A percentile compares a stretch with the other conserved stretches of the same genome.
These are phyloP conservation scores for Sarocladiaceae sp. DNA, from an alignment of 2,329 filamentous ascomycete genomes.

Conservation along the genomic window DNA sequence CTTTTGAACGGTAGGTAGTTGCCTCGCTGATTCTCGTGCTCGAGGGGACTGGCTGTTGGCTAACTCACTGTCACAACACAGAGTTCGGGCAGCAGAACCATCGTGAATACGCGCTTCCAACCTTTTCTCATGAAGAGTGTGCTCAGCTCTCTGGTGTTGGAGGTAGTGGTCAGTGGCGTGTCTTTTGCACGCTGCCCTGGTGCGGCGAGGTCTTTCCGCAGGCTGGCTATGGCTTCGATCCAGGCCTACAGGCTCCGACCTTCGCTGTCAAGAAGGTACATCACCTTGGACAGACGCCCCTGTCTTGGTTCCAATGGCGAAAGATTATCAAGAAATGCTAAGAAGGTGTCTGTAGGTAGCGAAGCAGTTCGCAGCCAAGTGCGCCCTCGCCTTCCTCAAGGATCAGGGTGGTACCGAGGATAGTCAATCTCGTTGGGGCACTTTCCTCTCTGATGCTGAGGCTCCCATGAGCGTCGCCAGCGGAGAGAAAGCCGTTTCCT, in stretches of 20 bases:
- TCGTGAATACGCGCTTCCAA: no score
- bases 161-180: slow-evolving; percentile 14
- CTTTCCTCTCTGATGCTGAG: no score
- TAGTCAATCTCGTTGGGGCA: background rate
- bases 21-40: no score
- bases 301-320: no score
- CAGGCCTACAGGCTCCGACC: slow-evolving; percentile 20
- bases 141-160: no score
- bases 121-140: no score
- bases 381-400: slow-evolving; percentile 36
- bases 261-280: slow-evolving; percentile 42
- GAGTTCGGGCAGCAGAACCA: no score
- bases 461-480: no score
- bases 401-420: slow-evolving; percentile 11
- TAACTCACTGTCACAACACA: no score
- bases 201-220: slow-evolving; percentile 19
- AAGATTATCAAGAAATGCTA: background rate
- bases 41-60: background rate
- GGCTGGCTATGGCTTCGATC: slow-evolving; percentile 27
- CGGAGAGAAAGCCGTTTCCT: no score
- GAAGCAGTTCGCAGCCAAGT: slow-evolving; percentile 46
- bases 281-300: background rate
- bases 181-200: slow-evolving; percentile 18
- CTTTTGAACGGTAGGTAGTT: slow-evolving; percentile 21
- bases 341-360: slow-evolving; percentile 28